These are phyloP conservation scores for Phytophthora multivora DNA, from an alignment of 352 stramenopile genomes.

Conservation along the genomic window DNA sequence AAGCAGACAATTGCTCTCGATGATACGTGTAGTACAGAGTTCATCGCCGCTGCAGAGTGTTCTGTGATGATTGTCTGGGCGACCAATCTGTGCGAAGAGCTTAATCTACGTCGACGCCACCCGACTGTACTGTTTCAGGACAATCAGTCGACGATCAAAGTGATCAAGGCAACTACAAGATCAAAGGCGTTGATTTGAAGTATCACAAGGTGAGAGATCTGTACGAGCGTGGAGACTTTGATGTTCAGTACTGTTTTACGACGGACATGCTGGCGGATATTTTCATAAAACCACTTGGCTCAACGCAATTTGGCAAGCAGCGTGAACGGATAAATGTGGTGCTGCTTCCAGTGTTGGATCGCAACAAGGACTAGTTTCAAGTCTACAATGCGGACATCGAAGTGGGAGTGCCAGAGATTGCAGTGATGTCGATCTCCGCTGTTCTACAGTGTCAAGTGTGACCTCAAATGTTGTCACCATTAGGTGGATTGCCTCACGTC, in stretches of 20 bases:
- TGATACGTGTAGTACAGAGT: conserved; percentile 4
- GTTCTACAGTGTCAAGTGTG: too few species aligned
- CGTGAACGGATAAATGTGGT: conserved; percentile 3
- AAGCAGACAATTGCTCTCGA: conserved; percentile 6
- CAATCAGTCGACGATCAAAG: conserved; percentile 13
- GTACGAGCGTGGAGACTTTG: conserved; percentile 11
- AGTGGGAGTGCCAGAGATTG: conserved; percentile 14
- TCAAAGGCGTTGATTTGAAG: conserved; percentile 11
- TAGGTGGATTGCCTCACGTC: too few species aligned
- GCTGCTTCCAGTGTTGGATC: background rate
- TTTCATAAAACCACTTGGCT: conserved; percentile 12
- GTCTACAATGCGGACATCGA: background rate
- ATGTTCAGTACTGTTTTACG: conserved; percentile 7
- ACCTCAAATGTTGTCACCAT: too few species aligned
- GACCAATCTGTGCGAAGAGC: conserved; percentile 10
- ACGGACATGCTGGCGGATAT: conserved; percentile 19
- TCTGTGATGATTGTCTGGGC: conserved; percentile 12
- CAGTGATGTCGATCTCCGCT: too few species aligned
- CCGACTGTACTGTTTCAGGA: conserved; percentile 14
- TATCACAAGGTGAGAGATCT: conserved; percentile 10
- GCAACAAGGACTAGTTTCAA: too few species aligned
- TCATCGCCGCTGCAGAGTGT: background rate
- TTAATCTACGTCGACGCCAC: conserved; percentile 1
- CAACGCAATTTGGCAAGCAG: conserved; percentile 5
- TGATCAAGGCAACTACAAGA: conserved; percentile 20